Percentiles rank a stretch among this genome's conserved stretches.
Evolutionary conservation across 805 yeast genomes (phyloP).

Genomic region (Suhomyces faveliae): DNA sequence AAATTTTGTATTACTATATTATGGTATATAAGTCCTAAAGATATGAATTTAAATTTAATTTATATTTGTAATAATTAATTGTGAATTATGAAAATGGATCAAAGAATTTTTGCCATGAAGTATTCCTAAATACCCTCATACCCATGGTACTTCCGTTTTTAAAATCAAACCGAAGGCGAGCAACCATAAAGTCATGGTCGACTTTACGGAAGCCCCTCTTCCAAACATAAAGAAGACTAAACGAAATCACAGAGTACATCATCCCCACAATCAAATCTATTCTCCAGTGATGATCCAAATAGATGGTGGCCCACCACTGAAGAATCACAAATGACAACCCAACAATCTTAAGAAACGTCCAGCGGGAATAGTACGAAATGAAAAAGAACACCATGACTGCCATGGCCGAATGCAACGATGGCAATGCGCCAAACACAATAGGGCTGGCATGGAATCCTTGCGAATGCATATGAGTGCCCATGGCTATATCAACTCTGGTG

Average conservation of each 20-base stretch:
- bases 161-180: slow-evolving; percentile 38
- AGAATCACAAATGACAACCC: slow-evolving; percentile 46
- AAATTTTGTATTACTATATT: too few relatives aligned
- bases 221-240: slow-evolving; percentile 38
- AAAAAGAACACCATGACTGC: slow-evolving; percentile 51
- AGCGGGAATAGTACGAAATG: slow-evolving; percentile 39
- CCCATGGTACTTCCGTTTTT: slow-evolving; percentile 53
- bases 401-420: slow-evolving; percentile 65
- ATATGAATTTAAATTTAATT: too few relatives aligned
- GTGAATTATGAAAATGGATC: slow-evolving; percentile 35
- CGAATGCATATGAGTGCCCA: slow-evolving; percentile 60
- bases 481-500: slow-evolving; percentile 59
- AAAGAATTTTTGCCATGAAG: slow-evolving; percentile 50
- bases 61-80: too few relatives aligned
- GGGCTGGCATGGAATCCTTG: slow-evolving; percentile 67
- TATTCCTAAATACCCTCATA: slow-evolving; percentile 59
- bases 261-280: slow-evolving; percentile 59
- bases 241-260: slow-evolving; percentile 47
- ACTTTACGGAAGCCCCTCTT: slow-evolving; percentile 25
- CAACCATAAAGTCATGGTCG: slow-evolving; percentile 37
- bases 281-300: slow-evolving; percentile 71
- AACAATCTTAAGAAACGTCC: slow-evolving; percentile 32
- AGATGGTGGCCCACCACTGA: slow-evolving; percentile 78
- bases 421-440: slow-evolving; percentile 66
- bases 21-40: too few relatives aligned